Percentiles rank a stretch among this genome's conserved stretches.
phyloP scores from a whole-genome alignment of 768 basidiomycete species.

The Termitomyces titanicus region DNA sequence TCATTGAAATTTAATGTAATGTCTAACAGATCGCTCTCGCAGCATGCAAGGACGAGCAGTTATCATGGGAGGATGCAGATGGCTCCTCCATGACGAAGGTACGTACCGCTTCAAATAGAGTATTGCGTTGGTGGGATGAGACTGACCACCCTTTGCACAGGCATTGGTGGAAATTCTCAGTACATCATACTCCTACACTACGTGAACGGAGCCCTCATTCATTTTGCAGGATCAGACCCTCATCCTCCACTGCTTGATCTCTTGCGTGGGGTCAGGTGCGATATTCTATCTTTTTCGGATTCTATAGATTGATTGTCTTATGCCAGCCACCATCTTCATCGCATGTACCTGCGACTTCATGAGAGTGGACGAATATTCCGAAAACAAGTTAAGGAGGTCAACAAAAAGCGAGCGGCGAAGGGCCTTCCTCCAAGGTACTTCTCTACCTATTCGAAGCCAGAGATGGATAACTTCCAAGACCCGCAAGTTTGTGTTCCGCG shows the following conservation, averaged over 20 bases:
- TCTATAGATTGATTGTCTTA: background rate
- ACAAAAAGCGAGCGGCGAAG: slow-evolving; percentile 13
- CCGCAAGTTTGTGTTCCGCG: slow-evolving; percentile 22
- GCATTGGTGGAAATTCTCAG: no score
- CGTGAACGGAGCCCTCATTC: no score
- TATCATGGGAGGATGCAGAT: slow-evolving; percentile 32
- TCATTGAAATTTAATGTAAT: background rate
- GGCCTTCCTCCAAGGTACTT: slow-evolving; percentile 10
- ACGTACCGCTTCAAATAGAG: no score
- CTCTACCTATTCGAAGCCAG: slow-evolving; percentile 10
- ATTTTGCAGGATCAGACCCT: slow-evolving; percentile 22
- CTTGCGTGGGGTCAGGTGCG: slow-evolving; percentile 23
- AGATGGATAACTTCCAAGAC: slow-evolving; percentile 38
- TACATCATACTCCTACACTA: no score
- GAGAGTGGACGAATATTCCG: slow-evolving; percentile 20
- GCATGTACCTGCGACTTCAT: slow-evolving; percentile 26
- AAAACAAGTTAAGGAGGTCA: slow-evolving; percentile 16
- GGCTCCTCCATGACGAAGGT: slow-evolving; percentile 37
- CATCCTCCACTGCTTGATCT: slow-evolving; percentile 27
- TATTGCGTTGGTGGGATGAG: no score
- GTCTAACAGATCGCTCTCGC: slow-evolving; percentile 30
- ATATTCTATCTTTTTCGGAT: background rate
- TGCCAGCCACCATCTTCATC: slow-evolving; percentile 29
- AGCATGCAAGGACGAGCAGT: slow-evolving; percentile 33
- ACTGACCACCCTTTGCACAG: no score